These are phyloP conservation scores for Strobilomyces confusus DNA, from an alignment of 768 basidiomycete genomes.

Conservation along the genomic window DNA sequence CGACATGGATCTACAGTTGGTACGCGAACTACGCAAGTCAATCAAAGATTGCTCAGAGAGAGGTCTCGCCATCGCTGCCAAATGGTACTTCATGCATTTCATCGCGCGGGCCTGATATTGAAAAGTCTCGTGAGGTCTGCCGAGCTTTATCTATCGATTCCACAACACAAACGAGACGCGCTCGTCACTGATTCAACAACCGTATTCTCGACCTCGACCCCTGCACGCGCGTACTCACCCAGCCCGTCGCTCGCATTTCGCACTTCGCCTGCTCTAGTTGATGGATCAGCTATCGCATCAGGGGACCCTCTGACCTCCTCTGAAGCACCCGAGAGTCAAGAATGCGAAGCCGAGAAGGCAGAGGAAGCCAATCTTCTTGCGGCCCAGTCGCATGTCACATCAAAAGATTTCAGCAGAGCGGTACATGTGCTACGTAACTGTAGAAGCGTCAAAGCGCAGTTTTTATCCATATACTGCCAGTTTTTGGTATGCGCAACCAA, in stretches of 20 bases:
- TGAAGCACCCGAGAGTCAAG: conserved; percentile 25
- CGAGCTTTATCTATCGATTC: conserved; percentile 64
- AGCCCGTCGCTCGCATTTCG: conserved; percentile 36
- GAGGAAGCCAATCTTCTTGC: conserved; percentile 74
- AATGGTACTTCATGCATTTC: conserved; percentile 53
- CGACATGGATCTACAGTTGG: conserved; percentile 45
- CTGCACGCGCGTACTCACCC: conserved; percentile 46
- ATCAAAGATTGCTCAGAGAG: conserved; percentile 72
- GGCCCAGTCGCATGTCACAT: conserved; percentile 69
- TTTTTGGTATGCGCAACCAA: conserved; percentile 65
- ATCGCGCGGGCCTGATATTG: conserved; percentile 11
- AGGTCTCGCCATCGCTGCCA: conserved; percentile 65
- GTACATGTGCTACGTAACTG: conserved; percentile 61
- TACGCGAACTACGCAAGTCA: conserved; percentile 56
- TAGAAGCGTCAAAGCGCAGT: conserved; percentile 67
- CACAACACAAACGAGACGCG: conserved; percentile 42
- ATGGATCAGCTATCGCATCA: conserved; percentile 32
- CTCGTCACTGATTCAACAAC: conserved; percentile 24
- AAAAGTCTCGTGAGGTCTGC: conserved; percentile 54
- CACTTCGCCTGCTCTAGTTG: conserved; percentile 22
- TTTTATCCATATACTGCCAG: conserved; percentile 73
- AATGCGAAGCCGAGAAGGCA: conserved; percentile 40
- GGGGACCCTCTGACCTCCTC: conserved; percentile 4
- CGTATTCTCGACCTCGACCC: conserved; percentile 58
- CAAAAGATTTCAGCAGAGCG: conserved; percentile 75